Percentiles rank a stretch among this genome's conserved stretches.
phyloP scores from a whole-genome alignment of 306 rosid genomes.

The Citrullus amarus region DNA sequence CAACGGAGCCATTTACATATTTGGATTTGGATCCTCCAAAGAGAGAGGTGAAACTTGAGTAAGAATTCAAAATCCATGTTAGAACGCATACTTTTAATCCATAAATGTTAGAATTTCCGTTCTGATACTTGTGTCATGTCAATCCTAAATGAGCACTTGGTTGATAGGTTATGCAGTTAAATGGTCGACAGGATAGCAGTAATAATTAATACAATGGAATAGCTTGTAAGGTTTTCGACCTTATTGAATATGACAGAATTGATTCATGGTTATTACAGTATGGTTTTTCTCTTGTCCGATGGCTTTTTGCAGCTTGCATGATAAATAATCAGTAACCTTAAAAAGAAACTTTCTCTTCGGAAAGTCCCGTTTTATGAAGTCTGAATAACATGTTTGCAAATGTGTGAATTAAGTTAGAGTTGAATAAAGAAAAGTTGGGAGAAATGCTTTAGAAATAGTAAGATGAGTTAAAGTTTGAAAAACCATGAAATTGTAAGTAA shows the following conservation, averaged over 20 bases:
- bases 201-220: background rate
- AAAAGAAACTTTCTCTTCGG: no score
- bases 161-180: background rate
- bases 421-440: no score
- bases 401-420: no score
- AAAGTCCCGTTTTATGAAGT: no score
- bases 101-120: background rate
- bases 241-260: background rate
- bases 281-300: background rate
- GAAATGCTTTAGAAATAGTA: no score
- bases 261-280: background rate
- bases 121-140: background rate
- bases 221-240: background rate
- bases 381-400: no score
- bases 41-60: conserved; percentile 51
- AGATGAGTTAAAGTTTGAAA: no score
- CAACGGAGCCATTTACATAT: conserved; percentile 67
- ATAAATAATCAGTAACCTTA: no score
- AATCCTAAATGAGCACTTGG: background rate
- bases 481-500: no score
- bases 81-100: background rate
- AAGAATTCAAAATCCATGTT: conserved; percentile 5
- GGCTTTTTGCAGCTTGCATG: no score
- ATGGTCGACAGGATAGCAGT: background rate
- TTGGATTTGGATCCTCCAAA: conserved; percentile 65